Base-by-base conservation (phyloP, 305 asterid species). In the Fraxinus albicans region DNA sequence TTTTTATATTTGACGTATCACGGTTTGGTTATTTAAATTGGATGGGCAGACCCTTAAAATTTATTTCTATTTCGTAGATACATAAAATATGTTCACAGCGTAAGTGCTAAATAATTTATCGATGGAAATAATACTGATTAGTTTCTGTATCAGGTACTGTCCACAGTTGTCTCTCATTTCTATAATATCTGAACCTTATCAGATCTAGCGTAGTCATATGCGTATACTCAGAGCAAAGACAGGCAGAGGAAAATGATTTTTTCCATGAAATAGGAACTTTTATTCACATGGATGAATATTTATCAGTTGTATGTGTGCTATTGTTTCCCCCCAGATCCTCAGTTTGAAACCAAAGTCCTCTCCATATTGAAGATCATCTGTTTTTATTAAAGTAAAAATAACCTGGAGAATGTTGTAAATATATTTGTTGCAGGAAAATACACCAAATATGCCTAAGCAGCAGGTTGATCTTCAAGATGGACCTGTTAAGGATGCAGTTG, bases 381-480 rank as follows among this genome's bases (percentile, higher is more conserved):
- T 17, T 2, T 31, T 8, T 19, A 23, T 4, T 65, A 6, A 40
- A 6, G 19, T 73, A 35, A 44, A 38, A 33, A 13, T 81, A 80
- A 8, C 34, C 44, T 80, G 73, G 85, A 81, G 83, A 50, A 12
- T 74, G 19, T 75, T 27, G 80, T 53, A 73, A 73, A 73, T 60
- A 36, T 38, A 79, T 79, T 42, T 76, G 77, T 77, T 75, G 76
- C 90, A 97, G 99, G 99, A 97, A 83, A 94, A 97, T 84, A 92
- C 96, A 65, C 87, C 93, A 27, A 81, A 88, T 29, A 83, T 91
- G 74, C 83, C 96, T 81, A 93, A 93, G 91, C 93, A 91, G 87
- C 90, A 80, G 77, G 93, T 84, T 60, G 47, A 76, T 85, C 83
- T 87, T 83, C 92, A 88, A 88, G 98, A 89, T 88, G 98, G 97